Conservation (phyloP, 78 protist genomes). For the Chrysochromulina parva region DNA sequence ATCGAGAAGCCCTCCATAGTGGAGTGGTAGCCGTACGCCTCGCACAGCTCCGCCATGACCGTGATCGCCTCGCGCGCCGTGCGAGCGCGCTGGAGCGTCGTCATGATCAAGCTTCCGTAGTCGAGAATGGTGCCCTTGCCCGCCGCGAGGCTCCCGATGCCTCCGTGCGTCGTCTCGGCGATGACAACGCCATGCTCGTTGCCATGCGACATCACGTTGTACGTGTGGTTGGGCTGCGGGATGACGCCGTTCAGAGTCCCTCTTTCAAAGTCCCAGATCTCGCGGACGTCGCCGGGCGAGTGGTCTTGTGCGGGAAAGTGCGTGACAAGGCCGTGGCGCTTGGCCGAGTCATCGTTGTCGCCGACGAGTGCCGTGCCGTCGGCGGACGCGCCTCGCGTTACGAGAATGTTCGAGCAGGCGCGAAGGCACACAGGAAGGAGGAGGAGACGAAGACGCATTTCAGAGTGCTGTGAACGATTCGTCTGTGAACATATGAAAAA, state of each 20-base stretch:
- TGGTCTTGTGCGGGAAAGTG: conserved; percentile 18
- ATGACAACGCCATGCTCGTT: conserved; percentile 41
- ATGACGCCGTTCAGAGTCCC: conserved; percentile 45
- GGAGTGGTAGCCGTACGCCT: conserved; percentile 38
- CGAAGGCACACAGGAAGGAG: no score
- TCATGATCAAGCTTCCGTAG: conserved; percentile 45
- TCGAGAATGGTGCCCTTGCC: conserved; percentile 37
- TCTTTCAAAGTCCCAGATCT: conserved; percentile 24
- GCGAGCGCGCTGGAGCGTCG: conserved; percentile 23
- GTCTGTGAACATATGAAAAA: no score
- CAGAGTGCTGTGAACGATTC: no score
- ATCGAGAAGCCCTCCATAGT: conserved; percentile 58
- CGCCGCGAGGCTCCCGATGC: neutral
- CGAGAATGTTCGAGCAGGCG: conserved; percentile 46
- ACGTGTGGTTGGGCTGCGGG: conserved; percentile 26
- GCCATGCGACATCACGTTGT: conserved; percentile 39
- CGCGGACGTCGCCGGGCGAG: neutral
- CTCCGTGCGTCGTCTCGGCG: conserved; percentile 56
- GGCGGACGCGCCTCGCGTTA: conserved; percentile 31
- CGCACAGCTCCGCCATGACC: conserved; percentile 2
- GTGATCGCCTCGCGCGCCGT: conserved; percentile 52
- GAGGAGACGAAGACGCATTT: no score
- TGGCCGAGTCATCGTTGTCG: conserved; percentile 14
- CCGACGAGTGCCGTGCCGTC: conserved; percentile 1
- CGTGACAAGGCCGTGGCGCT: neutral